These are phyloP conservation scores for Pterulicium gracile DNA, from an alignment of 1,284 basidiomycete species.

Conservation along the genomic window DNA sequence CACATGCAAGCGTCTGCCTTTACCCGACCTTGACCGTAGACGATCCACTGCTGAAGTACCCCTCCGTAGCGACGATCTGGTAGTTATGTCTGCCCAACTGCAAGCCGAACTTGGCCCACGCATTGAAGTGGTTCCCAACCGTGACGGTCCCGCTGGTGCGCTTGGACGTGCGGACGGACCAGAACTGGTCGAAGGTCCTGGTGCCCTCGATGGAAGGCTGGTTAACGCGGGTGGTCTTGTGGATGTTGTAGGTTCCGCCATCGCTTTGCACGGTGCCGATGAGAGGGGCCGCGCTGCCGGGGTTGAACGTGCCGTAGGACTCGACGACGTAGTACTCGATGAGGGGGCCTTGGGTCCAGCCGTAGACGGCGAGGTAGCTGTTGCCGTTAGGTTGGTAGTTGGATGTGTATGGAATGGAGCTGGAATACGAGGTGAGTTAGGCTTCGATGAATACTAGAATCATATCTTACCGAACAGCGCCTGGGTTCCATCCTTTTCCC, in stretches of 20 bases:
- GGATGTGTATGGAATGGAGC: slow-evolving; percentile 13
- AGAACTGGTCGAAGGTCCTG: slow-evolving; percentile 25
- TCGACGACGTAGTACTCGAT: slow-evolving; percentile 3
- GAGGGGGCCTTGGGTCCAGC: slow-evolving; percentile 24
- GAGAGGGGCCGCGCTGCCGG: background rate
- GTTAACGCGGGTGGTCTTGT: slow-evolving; percentile 10
- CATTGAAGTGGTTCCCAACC: slow-evolving; percentile 24
- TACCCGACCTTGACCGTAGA: slow-evolving; percentile 18
- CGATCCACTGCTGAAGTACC: slow-evolving; percentile 21
- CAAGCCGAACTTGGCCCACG: slow-evolving; percentile 23
- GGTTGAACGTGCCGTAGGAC: slow-evolving; percentile 1
- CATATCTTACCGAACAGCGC: no score
- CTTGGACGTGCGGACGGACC: slow-evolving; percentile 20
- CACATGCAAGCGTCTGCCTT: no score
- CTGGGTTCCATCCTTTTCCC: slow-evolving; percentile 22
- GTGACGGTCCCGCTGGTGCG: slow-evolving; percentile 22
- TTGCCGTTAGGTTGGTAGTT: slow-evolving; percentile 24
- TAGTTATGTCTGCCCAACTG: slow-evolving; percentile 24
- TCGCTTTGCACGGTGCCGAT: slow-evolving; percentile 16
- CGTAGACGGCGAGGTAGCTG: slow-evolving; percentile 26
- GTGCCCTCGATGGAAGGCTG: slow-evolving; percentile 16
- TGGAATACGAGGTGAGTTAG: slow-evolving; percentile 6
- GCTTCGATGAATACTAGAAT: no score
- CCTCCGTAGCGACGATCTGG: slow-evolving; percentile 27
- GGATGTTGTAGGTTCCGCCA: slow-evolving; percentile 15